A percentile compares a stretch with the other conserved stretches of the same genome.
Conservation (phyloP, 108 stramenopile species). For the Licmophora abbreviata region DNA sequence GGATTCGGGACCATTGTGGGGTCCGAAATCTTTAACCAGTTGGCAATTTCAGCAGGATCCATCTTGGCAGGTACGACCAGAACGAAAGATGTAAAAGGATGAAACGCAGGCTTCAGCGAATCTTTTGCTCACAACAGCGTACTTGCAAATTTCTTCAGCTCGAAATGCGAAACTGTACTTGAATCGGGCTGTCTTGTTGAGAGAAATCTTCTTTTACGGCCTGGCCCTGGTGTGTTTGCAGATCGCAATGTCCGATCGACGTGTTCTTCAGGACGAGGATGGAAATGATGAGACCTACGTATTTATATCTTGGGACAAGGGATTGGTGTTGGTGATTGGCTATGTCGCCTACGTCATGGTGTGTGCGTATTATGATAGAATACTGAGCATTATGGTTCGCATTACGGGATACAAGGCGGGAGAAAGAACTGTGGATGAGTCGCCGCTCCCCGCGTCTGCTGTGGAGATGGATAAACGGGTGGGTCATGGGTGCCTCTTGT, state of each 20-base stretch:
- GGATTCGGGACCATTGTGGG: constrained; percentile 58
- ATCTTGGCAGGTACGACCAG: too few relatives aligned
- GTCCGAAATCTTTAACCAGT: constrained; percentile 79
- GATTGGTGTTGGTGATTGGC: background rate
- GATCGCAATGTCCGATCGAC: too few relatives aligned
- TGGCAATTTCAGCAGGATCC: constrained; percentile 72
- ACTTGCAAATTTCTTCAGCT: background rate
- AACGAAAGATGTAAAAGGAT: constrained; percentile 18
- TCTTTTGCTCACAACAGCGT: background rate
- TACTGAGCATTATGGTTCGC: too few relatives aligned
- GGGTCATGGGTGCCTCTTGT: too few relatives aligned
- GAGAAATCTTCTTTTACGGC: constrained; percentile 69
- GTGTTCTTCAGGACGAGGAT: too few relatives aligned
- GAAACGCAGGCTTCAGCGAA: background rate
- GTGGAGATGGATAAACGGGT: too few relatives aligned
- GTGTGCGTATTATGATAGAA: background rate
- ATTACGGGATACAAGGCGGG: too few relatives aligned
- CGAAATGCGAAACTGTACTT: constrained; percentile 38
- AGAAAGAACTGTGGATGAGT: too few relatives aligned
- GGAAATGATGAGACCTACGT: too few relatives aligned
- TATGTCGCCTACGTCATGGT: background rate
- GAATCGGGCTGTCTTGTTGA: constrained; percentile 40
- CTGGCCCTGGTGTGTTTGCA: constrained; percentile 43
- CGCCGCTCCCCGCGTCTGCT: too few relatives aligned
- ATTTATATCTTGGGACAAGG: too few relatives aligned